Percentiles rank a stretch among this genome's conserved stretches.
Conservation (phyloP, 2,329 filamentous ascomycete genomes). For the Aspergillus sclerotialis region DNA sequence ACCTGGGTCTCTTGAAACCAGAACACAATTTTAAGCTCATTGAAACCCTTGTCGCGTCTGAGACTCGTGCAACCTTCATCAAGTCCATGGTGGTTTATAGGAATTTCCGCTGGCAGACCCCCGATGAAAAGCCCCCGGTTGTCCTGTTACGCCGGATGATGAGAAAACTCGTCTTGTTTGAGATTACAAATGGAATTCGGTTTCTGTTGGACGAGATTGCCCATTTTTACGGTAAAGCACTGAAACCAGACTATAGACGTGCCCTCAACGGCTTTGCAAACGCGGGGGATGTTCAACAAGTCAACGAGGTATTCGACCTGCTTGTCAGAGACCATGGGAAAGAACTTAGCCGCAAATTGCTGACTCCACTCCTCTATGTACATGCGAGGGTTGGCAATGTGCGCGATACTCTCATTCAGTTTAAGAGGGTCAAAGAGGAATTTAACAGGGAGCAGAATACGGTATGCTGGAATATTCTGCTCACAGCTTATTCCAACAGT, state of each 20-base stretch:
- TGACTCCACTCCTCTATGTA: slow-evolving; percentile 59
- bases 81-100: slow-evolving; percentile 34
- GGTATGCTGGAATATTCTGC: slow-evolving; percentile 66
- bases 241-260: slow-evolving; percentile 25
- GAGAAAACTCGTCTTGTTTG: slow-evolving; percentile 16
- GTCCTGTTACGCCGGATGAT: slow-evolving; percentile 20
- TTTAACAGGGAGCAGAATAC: slow-evolving; percentile 53
- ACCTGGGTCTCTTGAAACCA: slow-evolving; percentile 15
- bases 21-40: slow-evolving; percentile 25
- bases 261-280: slow-evolving; percentile 38
- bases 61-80: slow-evolving; percentile 18
- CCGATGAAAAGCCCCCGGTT: slow-evolving; percentile 11
- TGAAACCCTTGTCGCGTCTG: slow-evolving; percentile 19
- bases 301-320: slow-evolving; percentile 40
- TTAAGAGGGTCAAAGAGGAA: slow-evolving; percentile 53
- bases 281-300: slow-evolving; percentile 39
- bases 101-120: slow-evolving; percentile 30
- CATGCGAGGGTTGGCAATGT: slow-evolving; percentile 64
- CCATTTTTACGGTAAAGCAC: slow-evolving; percentile 24
- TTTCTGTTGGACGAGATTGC: slow-evolving; percentile 37
- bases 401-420: slow-evolving; percentile 50
- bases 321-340: slow-evolving; percentile 31
- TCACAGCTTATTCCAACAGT: slow-evolving; percentile 62
- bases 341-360: slow-evolving; percentile 21
- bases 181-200: slow-evolving; percentile 28